Percentiles rank a stretch among this genome's conserved stretches.
Evolutionary conservation across 2,329 filamentous ascomycete genomes (phyloP).

Genomic region (Colletotrichum musae): DNA sequence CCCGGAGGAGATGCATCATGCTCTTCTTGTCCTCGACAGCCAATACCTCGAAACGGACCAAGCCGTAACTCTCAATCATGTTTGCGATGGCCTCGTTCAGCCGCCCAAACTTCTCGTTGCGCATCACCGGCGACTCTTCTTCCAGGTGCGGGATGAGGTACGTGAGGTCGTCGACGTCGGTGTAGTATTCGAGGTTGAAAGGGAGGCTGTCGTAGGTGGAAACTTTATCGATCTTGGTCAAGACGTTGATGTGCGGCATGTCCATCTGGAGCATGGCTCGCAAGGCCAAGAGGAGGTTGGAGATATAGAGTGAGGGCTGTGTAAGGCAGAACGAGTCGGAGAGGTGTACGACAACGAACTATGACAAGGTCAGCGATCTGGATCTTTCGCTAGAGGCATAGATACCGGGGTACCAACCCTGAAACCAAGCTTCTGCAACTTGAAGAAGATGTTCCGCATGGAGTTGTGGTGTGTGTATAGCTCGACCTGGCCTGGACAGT

Average conservation of each 20-base stretch:
- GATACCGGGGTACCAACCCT: slow-evolving; percentile 73
- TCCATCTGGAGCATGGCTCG: slow-evolving; percentile 99
- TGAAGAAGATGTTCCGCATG: slow-evolving; percentile 91
- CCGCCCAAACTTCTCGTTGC: slow-evolving; percentile 82
- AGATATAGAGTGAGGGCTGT: slow-evolving; percentile 93
- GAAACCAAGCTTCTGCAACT: slow-evolving; percentile 91
- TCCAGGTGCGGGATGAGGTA: slow-evolving; percentile 87
- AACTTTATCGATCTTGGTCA: slow-evolving; percentile 98
- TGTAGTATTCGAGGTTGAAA: slow-evolving; percentile 98
- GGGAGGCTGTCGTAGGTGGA: slow-evolving; percentile 86
- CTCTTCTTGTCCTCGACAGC: slow-evolving; percentile 97
- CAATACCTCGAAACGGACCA: slow-evolving; percentile 93
- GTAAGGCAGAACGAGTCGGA: slow-evolving; percentile 96
- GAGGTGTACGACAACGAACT: slow-evolving; percentile 95
- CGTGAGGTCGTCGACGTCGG: slow-evolving; percentile 92
- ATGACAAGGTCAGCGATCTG: slow-evolving; percentile 23
- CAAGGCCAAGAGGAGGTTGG: slow-evolving; percentile 91
- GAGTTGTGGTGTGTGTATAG: slow-evolving; percentile 96
- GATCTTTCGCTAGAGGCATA: too few species aligned
- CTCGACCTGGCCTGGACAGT: slow-evolving; percentile 97
- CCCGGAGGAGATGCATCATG: slow-evolving; percentile 91
- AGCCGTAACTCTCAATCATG: slow-evolving; percentile 88
- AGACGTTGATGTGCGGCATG: slow-evolving; percentile 93
- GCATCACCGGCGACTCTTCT: slow-evolving; percentile 79
- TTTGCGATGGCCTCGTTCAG: slow-evolving; percentile 90